These are phyloP conservation scores for Climacium dendroides DNA, from an alignment of 225 moss, liverwort and hornwort genomes.

Conservation along the genomic window DNA sequence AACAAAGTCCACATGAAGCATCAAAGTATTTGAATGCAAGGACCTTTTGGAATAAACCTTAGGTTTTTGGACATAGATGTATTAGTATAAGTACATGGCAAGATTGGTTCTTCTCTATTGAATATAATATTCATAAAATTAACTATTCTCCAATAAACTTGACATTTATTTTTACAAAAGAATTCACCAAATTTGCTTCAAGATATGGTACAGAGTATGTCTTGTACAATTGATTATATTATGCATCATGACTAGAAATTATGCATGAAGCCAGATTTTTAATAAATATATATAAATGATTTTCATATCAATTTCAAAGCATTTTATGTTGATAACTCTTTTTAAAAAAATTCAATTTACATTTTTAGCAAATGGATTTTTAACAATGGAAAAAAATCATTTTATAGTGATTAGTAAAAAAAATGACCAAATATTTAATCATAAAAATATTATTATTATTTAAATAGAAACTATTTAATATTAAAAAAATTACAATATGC, in stretches of 20 bases:
- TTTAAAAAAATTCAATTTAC: no score
- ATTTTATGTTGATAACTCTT: neutral
- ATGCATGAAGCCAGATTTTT: neutral
- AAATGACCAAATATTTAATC: neutral
- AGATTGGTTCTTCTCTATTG: accelerated
- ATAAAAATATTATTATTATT: neutral
- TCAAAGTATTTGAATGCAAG: neutral
- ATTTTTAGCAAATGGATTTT: neutral
- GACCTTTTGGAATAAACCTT: neutral
- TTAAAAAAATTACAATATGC: accelerated
- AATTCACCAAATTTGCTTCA: neutral
- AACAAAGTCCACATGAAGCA: no score
- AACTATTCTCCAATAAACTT: neutral
- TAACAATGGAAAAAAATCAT: neutral
- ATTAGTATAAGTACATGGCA: accelerated
- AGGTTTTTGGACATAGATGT: neutral
- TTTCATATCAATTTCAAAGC: neutral
- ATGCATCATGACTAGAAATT: neutral
- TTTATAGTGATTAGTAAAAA: neutral
- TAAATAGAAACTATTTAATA: neutral
- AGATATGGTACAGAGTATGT: neutral
- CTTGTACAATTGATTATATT: neutral
- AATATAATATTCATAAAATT: no score
- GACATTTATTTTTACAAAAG: neutral
- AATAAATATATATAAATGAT: neutral